Percentiles rank a stretch among this genome's conserved stretches.
phyloP scores from a whole-genome alignment of 306 rosid genomes.

The Acmispon strigosus region DNA sequence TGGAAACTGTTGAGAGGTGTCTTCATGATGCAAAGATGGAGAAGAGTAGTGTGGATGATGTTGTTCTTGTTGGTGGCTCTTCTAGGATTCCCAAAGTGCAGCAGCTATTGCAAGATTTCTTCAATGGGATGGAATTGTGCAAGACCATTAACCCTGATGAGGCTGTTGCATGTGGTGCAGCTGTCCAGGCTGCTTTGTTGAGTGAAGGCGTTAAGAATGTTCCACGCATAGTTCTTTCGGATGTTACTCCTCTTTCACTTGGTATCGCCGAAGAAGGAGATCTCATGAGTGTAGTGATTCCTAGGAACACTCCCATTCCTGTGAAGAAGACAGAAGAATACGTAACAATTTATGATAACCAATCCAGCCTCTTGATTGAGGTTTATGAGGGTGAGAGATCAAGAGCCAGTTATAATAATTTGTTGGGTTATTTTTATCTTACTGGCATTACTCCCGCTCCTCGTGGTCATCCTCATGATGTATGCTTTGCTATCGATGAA shows the following conservation, averaged over 20 bases:
- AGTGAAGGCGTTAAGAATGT: neutral
- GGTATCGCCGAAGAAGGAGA: slow-evolving; percentile 23
- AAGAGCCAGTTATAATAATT: slow-evolving; percentile 31
- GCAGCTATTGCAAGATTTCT: neutral
- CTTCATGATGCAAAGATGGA: neutral
- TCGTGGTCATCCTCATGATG: slow-evolving; percentile 25
- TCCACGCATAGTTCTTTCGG: slow-evolving; percentile 26
- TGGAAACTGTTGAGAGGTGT: neutral
- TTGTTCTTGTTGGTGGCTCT: slow-evolving; percentile 12
- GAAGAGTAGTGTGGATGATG: neutral
- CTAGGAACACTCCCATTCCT: slow-evolving; percentile 44
- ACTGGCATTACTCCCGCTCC: slow-evolving; percentile 42
- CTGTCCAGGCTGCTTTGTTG: neutral
- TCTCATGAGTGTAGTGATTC: slow-evolving; percentile 39
- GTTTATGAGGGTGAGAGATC: slow-evolving; percentile 57
- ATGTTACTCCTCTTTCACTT: slow-evolving; percentile 43
- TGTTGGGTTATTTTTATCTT: slow-evolving; percentile 26
- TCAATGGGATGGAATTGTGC: neutral
- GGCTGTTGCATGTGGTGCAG: slow-evolving; percentile 23
- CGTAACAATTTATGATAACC: neutral
- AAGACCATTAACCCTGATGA: slow-evolving; percentile 1
- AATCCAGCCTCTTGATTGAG: neutral
- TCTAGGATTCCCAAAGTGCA: slow-evolving; percentile 15
- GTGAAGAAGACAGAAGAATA: neutral
- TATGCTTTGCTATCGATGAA: slow-evolving; percentile 41